Conservation (phyloP, 208 protist species). For the Trypanosoma platydactyli region DNA sequence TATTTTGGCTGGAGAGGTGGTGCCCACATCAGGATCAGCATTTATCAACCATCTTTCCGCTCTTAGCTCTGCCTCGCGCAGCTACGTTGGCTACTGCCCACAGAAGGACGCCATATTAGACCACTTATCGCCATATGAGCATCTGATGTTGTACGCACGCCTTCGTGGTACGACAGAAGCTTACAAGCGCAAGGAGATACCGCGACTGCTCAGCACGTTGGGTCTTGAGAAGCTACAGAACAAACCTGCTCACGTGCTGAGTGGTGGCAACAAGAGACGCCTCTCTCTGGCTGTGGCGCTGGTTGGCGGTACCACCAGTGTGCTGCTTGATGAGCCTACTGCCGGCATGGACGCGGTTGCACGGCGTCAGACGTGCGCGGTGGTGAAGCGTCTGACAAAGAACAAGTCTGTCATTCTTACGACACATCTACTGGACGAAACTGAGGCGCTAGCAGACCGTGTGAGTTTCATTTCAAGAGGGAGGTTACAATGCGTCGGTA, state of each 20-base stretch:
- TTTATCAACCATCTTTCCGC: slow-evolving; percentile 66
- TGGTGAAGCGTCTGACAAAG: slow-evolving; percentile 63
- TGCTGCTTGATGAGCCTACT: slow-evolving; percentile 90
- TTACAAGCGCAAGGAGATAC: slow-evolving; percentile 47
- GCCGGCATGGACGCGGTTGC: slow-evolving; percentile 88
- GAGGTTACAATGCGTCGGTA: slow-evolving; percentile 54
- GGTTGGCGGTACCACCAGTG: slow-evolving; percentile 73
- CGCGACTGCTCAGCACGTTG: slow-evolving; percentile 48
- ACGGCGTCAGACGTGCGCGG: slow-evolving; percentile 72
- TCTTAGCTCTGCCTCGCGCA: slow-evolving; percentile 31
- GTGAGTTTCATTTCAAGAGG: slow-evolving; percentile 64
- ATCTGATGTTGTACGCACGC: slow-evolving; percentile 88
- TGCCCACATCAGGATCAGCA: slow-evolving; percentile 62
- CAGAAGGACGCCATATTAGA: slow-evolving; percentile 95
- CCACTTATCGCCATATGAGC: slow-evolving; percentile 89
- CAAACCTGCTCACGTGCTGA: slow-evolving; percentile 36
- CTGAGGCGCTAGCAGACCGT: slow-evolving; percentile 76
- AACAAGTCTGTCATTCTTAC: slow-evolving; percentile 53
- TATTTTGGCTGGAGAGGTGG: slow-evolving; percentile 79
- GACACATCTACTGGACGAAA: slow-evolving; percentile 90
- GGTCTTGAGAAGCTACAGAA: slow-evolving; percentile 45
- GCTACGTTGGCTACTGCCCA: slow-evolving; percentile 93
- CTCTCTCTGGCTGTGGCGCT: slow-evolving; percentile 86
- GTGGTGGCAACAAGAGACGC: slow-evolving; percentile 89
- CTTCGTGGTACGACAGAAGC: slow-evolving; percentile 60